These are phyloP conservation scores for Marchantia paleacea DNA, from an alignment of 225 moss, liverwort and hornwort genomes.

Conservation along the genomic window DNA sequence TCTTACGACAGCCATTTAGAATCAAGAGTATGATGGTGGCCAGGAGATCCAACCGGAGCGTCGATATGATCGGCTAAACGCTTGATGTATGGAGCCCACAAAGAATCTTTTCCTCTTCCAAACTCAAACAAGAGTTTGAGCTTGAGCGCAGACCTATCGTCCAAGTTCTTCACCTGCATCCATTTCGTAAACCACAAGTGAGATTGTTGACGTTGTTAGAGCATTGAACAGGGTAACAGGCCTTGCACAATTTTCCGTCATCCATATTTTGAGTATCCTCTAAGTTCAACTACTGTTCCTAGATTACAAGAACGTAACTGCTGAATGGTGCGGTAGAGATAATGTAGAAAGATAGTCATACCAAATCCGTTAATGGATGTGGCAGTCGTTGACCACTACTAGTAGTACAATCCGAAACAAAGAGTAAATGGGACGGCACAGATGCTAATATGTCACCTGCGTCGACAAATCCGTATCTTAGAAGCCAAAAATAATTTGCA, in stretches of 20 bases:
- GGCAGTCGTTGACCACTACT: background rate
- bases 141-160: constrained; percentile 23
- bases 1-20: too few species aligned
- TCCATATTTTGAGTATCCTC: background rate
- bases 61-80: constrained; percentile 14
- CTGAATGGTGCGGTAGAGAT: background rate
- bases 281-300: background rate
- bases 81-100: constrained; percentile 28
- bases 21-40: background rate
- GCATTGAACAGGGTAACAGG: background rate
- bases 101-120: constrained; percentile 16
- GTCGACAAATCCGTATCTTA: background rate
- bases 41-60: constrained; percentile 9
- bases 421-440: background rate
- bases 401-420: background rate
- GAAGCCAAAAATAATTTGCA: background rate
- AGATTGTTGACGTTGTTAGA: background rate
- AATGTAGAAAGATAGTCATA: background rate
- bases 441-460: constrained; percentile 1
- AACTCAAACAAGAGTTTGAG: constrained; percentile 23
- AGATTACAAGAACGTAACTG: background rate
- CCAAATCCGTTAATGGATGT: background rate
- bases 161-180: constrained; percentile 21
- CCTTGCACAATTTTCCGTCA: background rate
- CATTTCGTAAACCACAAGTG: background rate